Evolutionary conservation across 768 basidiomycete species (phyloP).

Genomic region (Leccinum fibrillosum): DNA sequence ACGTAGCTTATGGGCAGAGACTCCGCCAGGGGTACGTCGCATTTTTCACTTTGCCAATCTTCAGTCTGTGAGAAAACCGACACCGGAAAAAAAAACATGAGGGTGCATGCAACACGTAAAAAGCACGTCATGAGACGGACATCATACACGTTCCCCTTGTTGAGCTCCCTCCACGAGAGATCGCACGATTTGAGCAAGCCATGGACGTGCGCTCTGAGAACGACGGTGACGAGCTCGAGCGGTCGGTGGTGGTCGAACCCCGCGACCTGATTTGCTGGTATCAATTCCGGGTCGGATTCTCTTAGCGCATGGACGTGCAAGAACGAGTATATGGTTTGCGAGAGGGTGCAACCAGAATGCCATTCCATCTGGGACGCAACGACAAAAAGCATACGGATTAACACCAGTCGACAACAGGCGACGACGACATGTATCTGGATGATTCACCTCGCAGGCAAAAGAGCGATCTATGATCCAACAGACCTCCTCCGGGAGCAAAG

Average conservation of each 20-base stretch:
- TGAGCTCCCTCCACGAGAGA: slow-evolving; percentile 76
- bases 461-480: slow-evolving; percentile 86
- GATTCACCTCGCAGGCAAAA: slow-evolving; percentile 71
- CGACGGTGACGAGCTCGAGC: slow-evolving; percentile 59
- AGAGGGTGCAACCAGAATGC: slow-evolving; percentile 81
- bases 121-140: slow-evolving; percentile 43
- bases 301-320: slow-evolving; percentile 65
- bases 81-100: slow-evolving; percentile 9
- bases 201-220: slow-evolving; percentile 63
- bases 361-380: slow-evolving; percentile 67
- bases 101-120: slow-evolving; percentile 4
- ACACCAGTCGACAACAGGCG: background rate
- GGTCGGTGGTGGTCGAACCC: slow-evolving; percentile 47
- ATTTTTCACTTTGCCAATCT: slow-evolving; percentile 90
- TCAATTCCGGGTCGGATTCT: slow-evolving; percentile 56
- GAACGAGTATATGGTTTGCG: slow-evolving; percentile 81
- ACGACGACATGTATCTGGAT: slow-evolving; percentile 8
- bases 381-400: slow-evolving; percentile 3
- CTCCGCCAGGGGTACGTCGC: slow-evolving; percentile 74
- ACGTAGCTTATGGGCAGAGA: slow-evolving; percentile 52
- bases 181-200: slow-evolving; percentile 81
- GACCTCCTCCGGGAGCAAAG: slow-evolving; percentile 72
- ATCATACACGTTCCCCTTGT: slow-evolving; percentile 73
- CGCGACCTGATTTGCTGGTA: slow-evolving; percentile 24
- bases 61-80: slow-evolving; percentile 51